Conservation (phyloP, 2,329 filamentous ascomycete species). For the Periconia macrospinosa region DNA sequence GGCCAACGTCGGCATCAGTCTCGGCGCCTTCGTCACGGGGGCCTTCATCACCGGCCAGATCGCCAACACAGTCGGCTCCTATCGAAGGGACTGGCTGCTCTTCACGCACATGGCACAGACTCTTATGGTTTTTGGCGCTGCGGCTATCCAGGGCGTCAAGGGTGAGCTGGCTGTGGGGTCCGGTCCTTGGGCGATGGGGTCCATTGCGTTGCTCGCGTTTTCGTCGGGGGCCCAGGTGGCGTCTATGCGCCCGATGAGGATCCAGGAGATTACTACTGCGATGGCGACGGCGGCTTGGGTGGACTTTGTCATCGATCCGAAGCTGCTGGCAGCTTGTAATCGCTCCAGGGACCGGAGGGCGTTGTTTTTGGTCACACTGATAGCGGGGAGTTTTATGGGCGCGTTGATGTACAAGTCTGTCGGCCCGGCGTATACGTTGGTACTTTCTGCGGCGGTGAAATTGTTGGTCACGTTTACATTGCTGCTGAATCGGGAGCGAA, state of each 20-base stretch:
- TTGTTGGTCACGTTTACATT: too few species aligned
- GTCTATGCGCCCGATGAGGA: not conserved
- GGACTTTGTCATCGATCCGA: slow-evolving; percentile 6
- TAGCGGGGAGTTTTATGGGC: slow-evolving; percentile 6
- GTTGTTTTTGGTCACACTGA: slow-evolving; percentile 1
- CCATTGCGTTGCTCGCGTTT: slow-evolving; percentile 2
- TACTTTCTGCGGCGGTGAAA: too few species aligned
- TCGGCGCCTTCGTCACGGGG: slow-evolving; percentile 6
- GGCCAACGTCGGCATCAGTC: not conserved
- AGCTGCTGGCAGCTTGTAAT: not conserved
- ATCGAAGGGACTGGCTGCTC: slow-evolving; percentile 5
- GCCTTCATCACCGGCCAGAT: slow-evolving; percentile 6
- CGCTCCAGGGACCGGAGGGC: slow-evolving; percentile 1
- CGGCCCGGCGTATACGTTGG: too few species aligned
- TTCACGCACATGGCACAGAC: not conserved
- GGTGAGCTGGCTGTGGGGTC: not conserved
- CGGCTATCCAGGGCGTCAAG: not conserved
- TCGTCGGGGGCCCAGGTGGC: slow-evolving; percentile 6
- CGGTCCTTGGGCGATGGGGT: not conserved
- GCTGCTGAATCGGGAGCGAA: too few species aligned
- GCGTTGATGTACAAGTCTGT: not conserved
- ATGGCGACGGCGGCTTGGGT: slow-evolving; percentile 10
- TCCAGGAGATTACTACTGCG: slow-evolving; percentile 7
- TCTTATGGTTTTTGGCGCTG: not conserved
- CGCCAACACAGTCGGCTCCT: not conserved